Base-by-base conservation (phyloP, 768 basidiomycete genomes). In the Sutorius australiensis region DNA sequence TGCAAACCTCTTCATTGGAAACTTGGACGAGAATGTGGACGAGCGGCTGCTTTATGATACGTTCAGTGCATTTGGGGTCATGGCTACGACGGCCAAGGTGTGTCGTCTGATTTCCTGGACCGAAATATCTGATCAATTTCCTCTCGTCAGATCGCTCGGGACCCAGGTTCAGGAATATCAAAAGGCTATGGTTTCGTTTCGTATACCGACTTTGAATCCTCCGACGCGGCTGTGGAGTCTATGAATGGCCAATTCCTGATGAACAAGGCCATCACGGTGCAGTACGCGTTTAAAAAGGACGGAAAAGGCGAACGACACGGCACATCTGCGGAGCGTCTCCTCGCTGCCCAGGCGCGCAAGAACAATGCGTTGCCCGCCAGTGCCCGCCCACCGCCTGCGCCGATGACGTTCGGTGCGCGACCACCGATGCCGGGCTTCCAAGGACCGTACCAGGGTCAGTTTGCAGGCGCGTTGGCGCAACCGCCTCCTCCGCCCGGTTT, bases 271-370 rank as follows among this genome's bases (percentile, higher is more conserved):
- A 92, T 99, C 66, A 85, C 88, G 16, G 94, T 97, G 11, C 94
- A 98, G 67, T 99, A 97, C 68, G 95, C 97, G 2, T 98, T 98
- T 81, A 98, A 99, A 75, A 98, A 98, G 74, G 97, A 98, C 65
- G 94, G 92, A 40, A 95, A 98, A 67, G 95, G 95, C 52, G 97
- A 99, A 71, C 83, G 97, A 5, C 97, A 98, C 64, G 97, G 97
- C 28, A 97, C 95, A 11, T 78, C 89, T 14, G 95, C 97, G n/a
- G 97, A 99, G 73, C 86, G 97, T 52, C 82, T 98, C 32, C 82
- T 99, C 61, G 94, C 95, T 3, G 84, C 93, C 2, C 95, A 98
- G 70, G 97, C 95, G 43, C 82, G 92, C 59, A 97, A 95, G 73
- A 94, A 95, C 73, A 94, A 95, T 60, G 92, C 91, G 3, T 75